Percentiles rank a stretch among this genome's conserved stretches.
Evolutionary conservation across 495 filamentous ascomycete genomes (phyloP).

Genomic region (Hypomontagnella monticulosa): DNA sequence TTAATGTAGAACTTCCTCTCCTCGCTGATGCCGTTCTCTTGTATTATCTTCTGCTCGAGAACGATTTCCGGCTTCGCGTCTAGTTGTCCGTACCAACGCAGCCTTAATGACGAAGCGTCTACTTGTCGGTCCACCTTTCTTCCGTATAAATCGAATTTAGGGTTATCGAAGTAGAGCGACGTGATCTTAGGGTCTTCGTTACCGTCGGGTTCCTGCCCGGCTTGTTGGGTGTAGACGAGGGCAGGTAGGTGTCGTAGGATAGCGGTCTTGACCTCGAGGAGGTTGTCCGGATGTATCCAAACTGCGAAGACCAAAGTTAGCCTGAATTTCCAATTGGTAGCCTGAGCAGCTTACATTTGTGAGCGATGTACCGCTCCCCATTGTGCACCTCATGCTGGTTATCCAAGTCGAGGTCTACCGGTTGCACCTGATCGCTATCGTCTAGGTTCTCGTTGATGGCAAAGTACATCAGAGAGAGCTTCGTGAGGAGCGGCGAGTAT

Average conservation of each 20-base stretch:
- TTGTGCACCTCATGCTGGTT: conserved; percentile 57
- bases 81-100: conserved; percentile 93
- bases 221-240: conserved; percentile 89
- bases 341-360: conserved; percentile 74
- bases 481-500: conserved; percentile 88
- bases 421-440: conserved; percentile 48
- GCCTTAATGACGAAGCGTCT: conserved; percentile 81
- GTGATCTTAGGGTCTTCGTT: conserved; percentile 90
- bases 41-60: conserved; percentile 88
- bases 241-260: conserved; percentile 90
- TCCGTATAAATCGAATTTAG: conserved; percentile 83
- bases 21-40: conserved; percentile 75
- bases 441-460: conserved; percentile 87
- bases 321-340: conserved; percentile 1
- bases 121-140: conserved; percentile 81
- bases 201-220: conserved; percentile 77
- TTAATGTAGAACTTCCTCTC: conserved; percentile 87
- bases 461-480: conserved; percentile 93
- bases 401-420: conserved; percentile 48
- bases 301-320: conserved; percentile 58
- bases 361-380: conserved; percentile 80
- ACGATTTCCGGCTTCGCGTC: conserved; percentile 78
- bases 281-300: conserved; percentile 95
- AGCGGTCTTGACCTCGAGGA: conserved; percentile 94
- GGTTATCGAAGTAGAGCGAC: conserved; percentile 93